A percentile compares a stretch with the other conserved stretches of the same genome.
Evolutionary conservation across 1,284 basidiomycete genomes (phyloP).

Genomic region (Cutaneotrichosporon dermatis): DNA sequence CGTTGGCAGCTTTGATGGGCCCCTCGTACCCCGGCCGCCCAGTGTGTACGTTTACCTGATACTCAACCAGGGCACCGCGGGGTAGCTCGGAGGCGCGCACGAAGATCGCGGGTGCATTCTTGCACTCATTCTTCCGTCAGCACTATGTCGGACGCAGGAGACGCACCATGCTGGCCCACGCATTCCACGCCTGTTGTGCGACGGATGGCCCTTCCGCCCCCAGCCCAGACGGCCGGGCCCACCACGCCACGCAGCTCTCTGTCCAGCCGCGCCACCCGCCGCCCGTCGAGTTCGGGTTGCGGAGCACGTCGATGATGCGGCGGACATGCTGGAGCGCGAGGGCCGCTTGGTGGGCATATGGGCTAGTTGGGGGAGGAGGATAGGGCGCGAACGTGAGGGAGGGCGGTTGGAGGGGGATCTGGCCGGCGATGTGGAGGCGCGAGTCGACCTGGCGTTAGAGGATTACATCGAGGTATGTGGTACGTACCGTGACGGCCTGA

Average conservation of each 20-base stretch:
- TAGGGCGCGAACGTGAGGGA: conserved; percentile 65
- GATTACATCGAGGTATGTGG: neutral
- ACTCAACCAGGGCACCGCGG: conserved; percentile 60
- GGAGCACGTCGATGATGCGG: conserved; percentile 61
- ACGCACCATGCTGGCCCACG: conserved; percentile 29
- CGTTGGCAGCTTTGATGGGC: too few species aligned
- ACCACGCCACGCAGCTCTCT: conserved; percentile 66
- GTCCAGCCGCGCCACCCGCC: conserved; percentile 61
- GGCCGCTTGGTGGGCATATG: conserved; percentile 52
- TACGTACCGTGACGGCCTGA: conserved; percentile 74
- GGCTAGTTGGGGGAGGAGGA: conserved; percentile 20
- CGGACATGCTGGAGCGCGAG: conserved; percentile 76
- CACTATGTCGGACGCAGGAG: neutral
- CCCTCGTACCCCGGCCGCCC: conserved; percentile 24
- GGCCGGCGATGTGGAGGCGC: conserved; percentile 82
- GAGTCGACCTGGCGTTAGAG: conserved; percentile 58
- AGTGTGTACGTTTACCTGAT: conserved; percentile 51
- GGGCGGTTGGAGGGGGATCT: conserved; percentile 83
- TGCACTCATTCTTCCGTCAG: conserved; percentile 27
- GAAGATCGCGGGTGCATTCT: conserved; percentile 58
- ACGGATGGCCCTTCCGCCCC: conserved; percentile 46
- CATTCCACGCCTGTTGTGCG: conserved; percentile 52
- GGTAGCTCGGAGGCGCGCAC: conserved; percentile 68
- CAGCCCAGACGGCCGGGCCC: conserved; percentile 40
- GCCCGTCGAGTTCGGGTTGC: conserved; percentile 53